Base-by-base conservation (phyloP, 225 moss, liverwort and hornwort species). In the Lunularia cruciata region DNA sequence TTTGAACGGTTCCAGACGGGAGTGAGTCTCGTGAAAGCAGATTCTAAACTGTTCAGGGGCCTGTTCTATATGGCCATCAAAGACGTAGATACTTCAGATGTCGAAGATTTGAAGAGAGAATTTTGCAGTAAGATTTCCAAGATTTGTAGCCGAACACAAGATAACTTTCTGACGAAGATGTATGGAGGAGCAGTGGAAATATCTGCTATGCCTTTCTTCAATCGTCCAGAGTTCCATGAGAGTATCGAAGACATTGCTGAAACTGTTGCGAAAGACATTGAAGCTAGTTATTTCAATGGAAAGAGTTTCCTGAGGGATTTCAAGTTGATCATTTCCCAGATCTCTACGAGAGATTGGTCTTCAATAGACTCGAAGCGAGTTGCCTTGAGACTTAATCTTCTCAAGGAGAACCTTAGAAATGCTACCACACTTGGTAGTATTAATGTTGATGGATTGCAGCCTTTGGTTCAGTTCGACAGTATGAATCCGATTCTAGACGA, bases 51-150 rank as follows among this genome's bases (percentile, higher is more conserved):
- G 0, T 85, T 87, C 14, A 67, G 69, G 31, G 87, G 87, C 3
- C 69, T 83, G 0, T 87, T 87, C 68, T 87, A 87, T 43, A 78
- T 87, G 34, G 87, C 73, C 3, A 85, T 85, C 30, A 87, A 87
- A 56, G 87, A 85, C 59, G 87, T 87, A 19, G 82, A 84, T 37
- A 72, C 12, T 28, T 75, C 79, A 3, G 84, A 87, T 46, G 87
- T 87, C 34, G 82, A 84, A 16, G 87, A 84, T 58, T 72, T 87
- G 10, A 82, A 82, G 56, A 10, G 52, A 5, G 86, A 86, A 40
- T 87, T 87, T 33, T 72, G 77, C 19, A 75, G 75, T 8, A 87
- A 84, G 20, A 84, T 85, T 16, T 3, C 45, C 3, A 75, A 78
- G n/a, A 83, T 84, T 16, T 87, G 84, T 30, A 68, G 45, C 33